phyloP scores from a whole-genome alignment of 495 filamentous ascomycete genomes.

The Aspergillus sparsus region DNA sequence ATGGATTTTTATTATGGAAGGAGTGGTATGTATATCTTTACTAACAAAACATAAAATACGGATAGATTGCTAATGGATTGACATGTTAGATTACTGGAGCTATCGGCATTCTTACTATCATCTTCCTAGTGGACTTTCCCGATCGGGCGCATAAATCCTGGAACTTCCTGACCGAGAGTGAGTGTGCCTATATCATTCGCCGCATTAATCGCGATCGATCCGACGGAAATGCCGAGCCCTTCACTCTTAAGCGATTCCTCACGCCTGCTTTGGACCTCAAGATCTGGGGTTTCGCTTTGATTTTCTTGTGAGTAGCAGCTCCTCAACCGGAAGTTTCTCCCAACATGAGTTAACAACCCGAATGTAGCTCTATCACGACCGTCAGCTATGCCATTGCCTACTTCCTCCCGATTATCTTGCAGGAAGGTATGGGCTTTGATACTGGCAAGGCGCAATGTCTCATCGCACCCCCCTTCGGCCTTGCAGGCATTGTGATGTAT shows the following conservation, averaged over 20 bases:
- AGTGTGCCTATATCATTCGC: slow-evolving; percentile 57
- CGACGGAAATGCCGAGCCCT: slow-evolving; percentile 53
- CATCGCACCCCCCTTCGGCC: slow-evolving; percentile 61
- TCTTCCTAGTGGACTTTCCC: slow-evolving; percentile 62
- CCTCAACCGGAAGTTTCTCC: not conserved
- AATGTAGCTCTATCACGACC: slow-evolving; percentile 51
- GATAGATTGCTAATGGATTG: not conserved
- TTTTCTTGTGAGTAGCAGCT: slow-evolving; percentile 48
- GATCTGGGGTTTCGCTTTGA: slow-evolving; percentile 62
- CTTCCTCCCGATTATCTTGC: slow-evolving; percentile 67
- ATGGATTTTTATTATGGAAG: slow-evolving; percentile 67
- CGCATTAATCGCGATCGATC: slow-evolving; percentile 60
- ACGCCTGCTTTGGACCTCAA: slow-evolving; percentile 52
- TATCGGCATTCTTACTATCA: slow-evolving; percentile 46
- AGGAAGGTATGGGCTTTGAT: slow-evolving; percentile 57
- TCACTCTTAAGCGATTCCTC: slow-evolving; percentile 53
- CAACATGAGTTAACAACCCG: not conserved
- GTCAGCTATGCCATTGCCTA: slow-evolving; percentile 65
- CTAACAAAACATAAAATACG: not conserved
- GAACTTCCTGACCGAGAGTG: slow-evolving; percentile 51
- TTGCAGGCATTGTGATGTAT: slow-evolving; percentile 62
- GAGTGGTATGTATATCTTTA: slow-evolving; percentile 36
- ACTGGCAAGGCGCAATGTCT: slow-evolving; percentile 61
- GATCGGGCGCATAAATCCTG: slow-evolving; percentile 54
- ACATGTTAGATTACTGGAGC: slow-evolving; percentile 39